Conservation (phyloP, 495 filamentous ascomycete genomes). For the Aspergillus kassunensis region DNA sequence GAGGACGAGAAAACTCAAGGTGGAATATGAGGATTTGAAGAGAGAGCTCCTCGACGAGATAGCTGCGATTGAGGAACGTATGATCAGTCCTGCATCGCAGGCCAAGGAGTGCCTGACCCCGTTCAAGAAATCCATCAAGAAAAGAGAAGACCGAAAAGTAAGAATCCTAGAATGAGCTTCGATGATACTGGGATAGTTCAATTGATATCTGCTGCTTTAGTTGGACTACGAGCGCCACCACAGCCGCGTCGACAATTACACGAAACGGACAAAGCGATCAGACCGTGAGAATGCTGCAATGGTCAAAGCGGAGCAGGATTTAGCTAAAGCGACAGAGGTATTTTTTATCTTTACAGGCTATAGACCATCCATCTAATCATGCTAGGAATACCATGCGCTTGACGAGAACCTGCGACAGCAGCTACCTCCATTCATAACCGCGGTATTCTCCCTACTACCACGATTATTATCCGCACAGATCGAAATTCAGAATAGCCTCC, state of each 20-base stretch:
- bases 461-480: constrained; percentile 70
- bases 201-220: constrained; percentile 15
- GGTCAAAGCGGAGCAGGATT: constrained; percentile 74
- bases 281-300: constrained; percentile 75
- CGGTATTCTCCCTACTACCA: constrained; percentile 76
- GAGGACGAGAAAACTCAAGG: constrained; percentile 62
- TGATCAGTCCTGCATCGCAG: constrained; percentile 68
- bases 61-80: constrained; percentile 62
- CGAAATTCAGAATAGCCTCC: constrained; percentile 75
- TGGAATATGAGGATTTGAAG: constrained; percentile 70
- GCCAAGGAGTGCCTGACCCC: constrained; percentile 69
- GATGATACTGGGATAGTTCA: neutral
- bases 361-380: neutral
- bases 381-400: constrained; percentile 73
- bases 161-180: neutral
- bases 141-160: constrained; percentile 80
- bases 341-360: neutral
- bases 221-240: constrained; percentile 83
- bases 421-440: constrained; percentile 70
- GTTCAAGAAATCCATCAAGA: constrained; percentile 88
- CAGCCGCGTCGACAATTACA: constrained; percentile 63
- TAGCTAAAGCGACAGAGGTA: constrained; percentile 65
- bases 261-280: constrained; percentile 66
- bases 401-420: constrained; percentile 74
- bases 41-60: constrained; percentile 73